A percentile compares a stretch with the other conserved stretches of the same genome.
Conservation (phyloP, 176 grass and related monocot species). For the Puccinellia tenuiflora region DNA sequence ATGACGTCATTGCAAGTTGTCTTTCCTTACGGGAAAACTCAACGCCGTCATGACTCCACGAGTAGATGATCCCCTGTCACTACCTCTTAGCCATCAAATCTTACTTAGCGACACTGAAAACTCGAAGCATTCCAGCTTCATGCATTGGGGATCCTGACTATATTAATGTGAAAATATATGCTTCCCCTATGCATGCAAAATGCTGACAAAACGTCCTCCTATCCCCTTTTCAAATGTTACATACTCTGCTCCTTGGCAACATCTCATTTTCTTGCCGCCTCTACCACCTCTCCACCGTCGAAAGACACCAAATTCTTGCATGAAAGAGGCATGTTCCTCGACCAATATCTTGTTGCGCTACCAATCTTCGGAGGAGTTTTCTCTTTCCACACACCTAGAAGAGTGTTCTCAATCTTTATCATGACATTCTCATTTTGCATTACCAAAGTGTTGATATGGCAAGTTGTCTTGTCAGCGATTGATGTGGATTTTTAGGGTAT, state of each 20-base stretch:
- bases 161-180: not conserved
- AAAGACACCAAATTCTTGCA: not conserved
- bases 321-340: not conserved
- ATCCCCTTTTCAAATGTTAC: not conserved
- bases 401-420: not conserved
- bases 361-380: not conserved
- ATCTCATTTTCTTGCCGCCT: not conserved
- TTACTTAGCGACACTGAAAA: not conserved
- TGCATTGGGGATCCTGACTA: not conserved
- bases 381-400: too few relatives aligned
- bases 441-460: not conserved
- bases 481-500: not conserved
- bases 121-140: not conserved
- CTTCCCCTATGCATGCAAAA: not conserved
- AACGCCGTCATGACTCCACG: not conserved
- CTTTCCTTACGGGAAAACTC: not conserved
- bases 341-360: not conserved
- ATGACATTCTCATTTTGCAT: not conserved
- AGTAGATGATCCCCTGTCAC: not conserved
- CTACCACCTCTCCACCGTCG: not conserved
- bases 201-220: not conserved
- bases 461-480: not conserved
- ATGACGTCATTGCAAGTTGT: not conserved
- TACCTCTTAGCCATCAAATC: not conserved
- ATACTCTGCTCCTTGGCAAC: not conserved